Evolutionary conservation across 495 filamentous ascomycete species (phyloP), one percentile per base, ranked within the genome.

Genomic region (Aspergillus affinis): DNA sequence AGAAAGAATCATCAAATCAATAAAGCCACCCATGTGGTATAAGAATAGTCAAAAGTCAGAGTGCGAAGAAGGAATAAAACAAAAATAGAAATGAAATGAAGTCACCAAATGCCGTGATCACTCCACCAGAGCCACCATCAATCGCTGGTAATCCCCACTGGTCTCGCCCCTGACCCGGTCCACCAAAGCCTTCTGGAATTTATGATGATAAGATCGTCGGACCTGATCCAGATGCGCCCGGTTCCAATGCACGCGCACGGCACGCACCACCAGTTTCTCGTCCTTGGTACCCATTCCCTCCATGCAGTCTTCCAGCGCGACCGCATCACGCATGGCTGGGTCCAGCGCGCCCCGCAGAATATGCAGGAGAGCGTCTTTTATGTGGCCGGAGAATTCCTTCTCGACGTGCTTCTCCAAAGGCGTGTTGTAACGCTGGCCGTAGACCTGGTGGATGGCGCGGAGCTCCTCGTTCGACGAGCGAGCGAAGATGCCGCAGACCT

Each of bases 341-440:
- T 98, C 90, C 12, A 84, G 74, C 6, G 89, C 94, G 0, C 84
- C 81, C n/a, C 82, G 82, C 5, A 97, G 75, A 73, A 96, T 90
- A 55, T 83, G 84, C 46, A 92, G 71, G n/a, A 97, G 74, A 0
- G 91, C 92, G 26, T 89, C 82, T 73, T 93, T 83, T 91, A 97
- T 97, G 65, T 98, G 93, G 0, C 93, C 93, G 0, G 87, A 88
- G 74, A 97, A 96, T 67, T 94, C 87, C 75, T 82, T 87, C 54
- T 82, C 80, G 47, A 97, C 82, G 54, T 90, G 86, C 27, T 85
- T 84, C 56, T 90, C 87, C 9, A 98, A 76, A 19, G 81, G 72
- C 12, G 78, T 73, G 2, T 84, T 79, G 68, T 90, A 94, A 47
- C 83, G 84, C 30, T 81, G 74, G 48, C 84, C 72, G 72, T 93